These are phyloP conservation scores for Nidularia sp. DNA, from an alignment of 768 basidiomycete genomes.

Conservation along the genomic window DNA sequence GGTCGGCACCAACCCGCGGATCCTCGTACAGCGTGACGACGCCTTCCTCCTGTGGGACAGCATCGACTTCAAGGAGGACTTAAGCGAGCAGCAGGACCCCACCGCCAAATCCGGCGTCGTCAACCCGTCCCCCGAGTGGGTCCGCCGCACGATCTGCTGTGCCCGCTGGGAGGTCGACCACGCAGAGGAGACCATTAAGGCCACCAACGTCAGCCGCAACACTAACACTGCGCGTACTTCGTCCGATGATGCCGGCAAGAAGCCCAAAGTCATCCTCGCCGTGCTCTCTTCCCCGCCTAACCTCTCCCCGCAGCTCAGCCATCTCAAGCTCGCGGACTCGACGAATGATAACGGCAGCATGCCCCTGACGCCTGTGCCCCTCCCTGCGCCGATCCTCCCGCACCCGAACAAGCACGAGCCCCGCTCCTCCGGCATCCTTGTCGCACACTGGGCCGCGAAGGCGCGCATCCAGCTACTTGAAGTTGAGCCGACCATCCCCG, in stretches of 20 bases:
- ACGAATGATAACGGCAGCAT: background rate
- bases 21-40: constrained; percentile 77
- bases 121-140: constrained; percentile 71
- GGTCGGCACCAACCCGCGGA: constrained; percentile 78
- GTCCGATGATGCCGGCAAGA: constrained; percentile 3
- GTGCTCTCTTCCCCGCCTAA: constrained; percentile 33
- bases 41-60: constrained; percentile 82
- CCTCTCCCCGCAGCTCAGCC: constrained; percentile 26
- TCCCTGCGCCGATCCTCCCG: constrained; percentile 51
- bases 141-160: constrained; percentile 80
- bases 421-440: constrained; percentile 59
- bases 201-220: background rate
- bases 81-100: background rate
- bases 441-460: constrained; percentile 63
- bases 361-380: constrained; percentile 51
- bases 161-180: constrained; percentile 71
- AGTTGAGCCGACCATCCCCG: constrained; percentile 41
- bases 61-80: constrained; percentile 47
- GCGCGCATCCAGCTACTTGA: constrained; percentile 57
- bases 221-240: background rate
- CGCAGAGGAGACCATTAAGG: constrained; percentile 23
- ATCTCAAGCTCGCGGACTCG: constrained; percentile 24
- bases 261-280: constrained; percentile 60
- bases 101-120: constrained; percentile 16
- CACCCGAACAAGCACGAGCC: constrained; percentile 58